phyloP scores from a whole-genome alignment of 495 filamentous ascomycete species.

The Penicillium longicatenatum region DNA sequence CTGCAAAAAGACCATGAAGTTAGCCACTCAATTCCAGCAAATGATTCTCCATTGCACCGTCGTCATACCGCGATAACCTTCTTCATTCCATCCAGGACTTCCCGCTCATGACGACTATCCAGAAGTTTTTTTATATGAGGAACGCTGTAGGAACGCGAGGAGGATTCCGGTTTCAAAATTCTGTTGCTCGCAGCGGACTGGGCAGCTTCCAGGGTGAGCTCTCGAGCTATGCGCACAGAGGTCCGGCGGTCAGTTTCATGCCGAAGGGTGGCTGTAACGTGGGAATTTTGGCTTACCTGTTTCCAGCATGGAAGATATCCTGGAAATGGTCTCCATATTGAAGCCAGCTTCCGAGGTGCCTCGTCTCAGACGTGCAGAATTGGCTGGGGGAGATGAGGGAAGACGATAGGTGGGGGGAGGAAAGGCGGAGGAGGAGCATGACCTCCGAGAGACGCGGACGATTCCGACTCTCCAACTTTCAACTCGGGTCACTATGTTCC shows the following conservation, averaged over 20 bases:
- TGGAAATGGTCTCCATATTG: conserved; percentile 91
- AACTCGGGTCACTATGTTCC: background rate
- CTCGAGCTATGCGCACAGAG: conserved; percentile 66
- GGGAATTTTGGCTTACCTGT: conserved; percentile 60
- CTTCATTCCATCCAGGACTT: conserved; percentile 88
- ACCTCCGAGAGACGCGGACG: conserved; percentile 20
- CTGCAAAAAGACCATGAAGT: conserved; percentile 46
- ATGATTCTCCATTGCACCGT: conserved; percentile 4
- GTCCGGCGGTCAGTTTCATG: conserved; percentile 24
- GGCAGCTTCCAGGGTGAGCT: conserved; percentile 95
- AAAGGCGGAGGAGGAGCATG: conserved; percentile 31
- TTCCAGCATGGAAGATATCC: conserved; percentile 91
- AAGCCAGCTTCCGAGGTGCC: conserved; percentile 22
- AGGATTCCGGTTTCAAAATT: conserved; percentile 40
- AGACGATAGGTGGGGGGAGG: conserved; percentile 18
- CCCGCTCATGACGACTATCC: conserved; percentile 90
- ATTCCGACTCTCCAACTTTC: conserved; percentile 8
- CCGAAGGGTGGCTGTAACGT: conserved; percentile 1
- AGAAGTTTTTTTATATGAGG: conserved; percentile 88
- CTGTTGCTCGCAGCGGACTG: conserved; percentile 65
- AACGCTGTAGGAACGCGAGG: conserved; percentile 49
- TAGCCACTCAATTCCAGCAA: conserved; percentile 14
- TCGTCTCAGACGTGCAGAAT: conserved; percentile 20
- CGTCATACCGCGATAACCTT: conserved; percentile 80
- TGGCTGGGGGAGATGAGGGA: conserved; percentile 21